Evolutionary conservation across 306 rosid species (phyloP).

Genomic region (Spatholobus suberectus): DNA sequence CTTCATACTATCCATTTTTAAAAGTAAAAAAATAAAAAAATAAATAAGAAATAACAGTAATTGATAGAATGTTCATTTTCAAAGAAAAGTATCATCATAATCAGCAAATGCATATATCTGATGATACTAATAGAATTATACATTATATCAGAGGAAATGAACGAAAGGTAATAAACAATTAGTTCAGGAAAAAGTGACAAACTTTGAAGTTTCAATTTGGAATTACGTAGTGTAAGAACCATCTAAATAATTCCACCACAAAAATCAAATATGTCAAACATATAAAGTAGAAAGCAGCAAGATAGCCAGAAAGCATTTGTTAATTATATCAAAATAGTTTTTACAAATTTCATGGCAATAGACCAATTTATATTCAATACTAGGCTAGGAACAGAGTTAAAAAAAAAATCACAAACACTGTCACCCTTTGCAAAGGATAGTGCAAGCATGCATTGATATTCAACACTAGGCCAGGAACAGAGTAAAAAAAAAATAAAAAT

Average conservation of each 20-base stretch:
- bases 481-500: background rate
- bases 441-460: too few relatives aligned
- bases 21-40: background rate
- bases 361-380: background rate
- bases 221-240: background rate
- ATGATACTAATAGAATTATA: background rate
- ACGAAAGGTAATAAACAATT: background rate
- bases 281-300: background rate
- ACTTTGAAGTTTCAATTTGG: slow-evolving; percentile 7
- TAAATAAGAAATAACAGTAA: slow-evolving; percentile 4
- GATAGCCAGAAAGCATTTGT: background rate
- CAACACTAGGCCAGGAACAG: background rate
- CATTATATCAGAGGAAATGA: background rate
- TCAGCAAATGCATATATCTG: slow-evolving; percentile 9
- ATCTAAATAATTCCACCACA: background rate
- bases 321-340: background rate
- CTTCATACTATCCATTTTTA: slow-evolving; percentile 58
- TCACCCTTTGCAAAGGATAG: too few relatives aligned
- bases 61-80: background rate
- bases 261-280: slow-evolving; percentile 9
- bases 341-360: background rate
- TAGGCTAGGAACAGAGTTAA: too few relatives aligned
- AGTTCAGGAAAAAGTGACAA: background rate
- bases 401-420: too few relatives aligned
- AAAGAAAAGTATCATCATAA: background rate